Evolutionary conservation across 345 rosid species (phyloP).

Genomic region (Litchi chinensis): DNA sequence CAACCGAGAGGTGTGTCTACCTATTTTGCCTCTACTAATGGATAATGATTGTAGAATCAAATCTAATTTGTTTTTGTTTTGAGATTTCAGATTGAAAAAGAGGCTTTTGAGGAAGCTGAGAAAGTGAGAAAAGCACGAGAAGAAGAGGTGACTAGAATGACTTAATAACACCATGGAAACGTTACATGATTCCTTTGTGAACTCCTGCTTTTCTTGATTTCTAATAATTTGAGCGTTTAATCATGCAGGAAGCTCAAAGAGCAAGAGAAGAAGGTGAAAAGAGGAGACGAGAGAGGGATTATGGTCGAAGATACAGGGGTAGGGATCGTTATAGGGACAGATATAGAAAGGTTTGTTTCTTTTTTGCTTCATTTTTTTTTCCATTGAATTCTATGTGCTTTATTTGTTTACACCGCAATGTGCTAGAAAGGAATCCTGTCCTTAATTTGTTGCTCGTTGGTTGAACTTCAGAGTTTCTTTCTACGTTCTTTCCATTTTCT

Average conservation of each 20-base stretch:
- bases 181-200: not conserved
- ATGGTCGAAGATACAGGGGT: constrained; percentile 35
- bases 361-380: not conserved
- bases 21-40: not conserved
- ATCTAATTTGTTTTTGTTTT: constrained; percentile 8
- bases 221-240: constrained; percentile 8
- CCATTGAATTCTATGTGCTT: not conserved
- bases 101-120: constrained; percentile 48
- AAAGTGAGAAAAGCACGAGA: constrained; percentile 43
- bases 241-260: constrained; percentile 50
- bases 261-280: constrained; percentile 56
- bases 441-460: not conserved
- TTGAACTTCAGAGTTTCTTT: not conserved
- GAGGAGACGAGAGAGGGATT: constrained; percentile 46
- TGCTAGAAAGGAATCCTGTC: not conserved
- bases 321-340: constrained; percentile 37
- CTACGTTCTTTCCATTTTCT: not conserved
- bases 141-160: constrained; percentile 40
- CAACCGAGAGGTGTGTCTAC: constrained; percentile 43
- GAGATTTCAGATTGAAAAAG: constrained; percentile 47
- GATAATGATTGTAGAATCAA: not conserved
- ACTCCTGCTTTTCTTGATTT: constrained; percentile 1
- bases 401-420: not conserved
- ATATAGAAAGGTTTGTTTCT: constrained; percentile 38
- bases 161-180: not conserved